Evolutionary conservation across 2,329 filamentous ascomycete species (phyloP), one percentile per base, ranked within the genome.

Genomic region (Aureobasidium mangrovei): DNA sequence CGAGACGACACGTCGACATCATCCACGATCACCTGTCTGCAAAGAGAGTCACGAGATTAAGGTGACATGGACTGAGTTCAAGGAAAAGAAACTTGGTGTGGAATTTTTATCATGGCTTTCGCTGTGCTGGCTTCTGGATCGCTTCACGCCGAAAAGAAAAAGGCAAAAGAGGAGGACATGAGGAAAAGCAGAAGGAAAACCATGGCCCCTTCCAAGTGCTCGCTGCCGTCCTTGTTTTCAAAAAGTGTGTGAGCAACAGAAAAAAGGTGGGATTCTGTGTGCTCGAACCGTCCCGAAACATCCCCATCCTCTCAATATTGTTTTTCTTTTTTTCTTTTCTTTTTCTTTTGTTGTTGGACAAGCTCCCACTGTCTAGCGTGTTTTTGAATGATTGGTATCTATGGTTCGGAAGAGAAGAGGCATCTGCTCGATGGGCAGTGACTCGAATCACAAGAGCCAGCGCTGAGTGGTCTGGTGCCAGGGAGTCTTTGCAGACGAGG

Each of bases 391-490:
- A 39, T 39, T 47, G 36, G 9, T 18, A 6, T n/a, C 29, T 26
- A 28, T 49, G 46, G 27, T 28, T 18, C 18, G 18, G 18, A 18
- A 18, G 18, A 18, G 18, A 18, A 18, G 18, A 18, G 18, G 1
- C 18, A 1, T 18, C 18, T 18, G 18, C 18, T 18, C 18, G 18
- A 18, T 39, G 45, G 27, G 26, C 12, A 26, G 18, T 12, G 36
- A 7, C 4, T 7, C 35, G 8, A 8, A 28, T 53, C 48, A 53
- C 3, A 53, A 24, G n/a, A 53, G 49, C 49, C 49, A 53, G 9
- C 40, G 49, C 32, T 53, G 49, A 27, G 40, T 43, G n/a, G 49
- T 53, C 32, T 53, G 49, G 8, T 53, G 12, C 49, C 49, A 53
- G 5, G 49, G 49, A 9, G 49, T 53, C 38, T 42, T 51, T 26